phyloP scores from a whole-genome alignment of 2,329 filamentous ascomycete genomes.

The Penicillium oxalicum region DNA sequence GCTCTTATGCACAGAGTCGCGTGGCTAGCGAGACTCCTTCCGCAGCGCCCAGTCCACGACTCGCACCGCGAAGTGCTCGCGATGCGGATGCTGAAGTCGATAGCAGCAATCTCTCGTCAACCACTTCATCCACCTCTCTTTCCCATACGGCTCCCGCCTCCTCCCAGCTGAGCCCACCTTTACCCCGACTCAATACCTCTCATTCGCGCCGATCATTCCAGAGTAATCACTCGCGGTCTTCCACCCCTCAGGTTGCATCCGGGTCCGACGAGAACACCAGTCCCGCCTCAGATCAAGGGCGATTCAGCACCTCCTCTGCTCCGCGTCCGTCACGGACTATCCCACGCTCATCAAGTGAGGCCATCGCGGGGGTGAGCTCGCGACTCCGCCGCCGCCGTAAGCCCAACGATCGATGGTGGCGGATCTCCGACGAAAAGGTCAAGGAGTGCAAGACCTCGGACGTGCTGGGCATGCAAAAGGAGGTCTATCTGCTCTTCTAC shows the following conservation, averaged over 20 bases:
- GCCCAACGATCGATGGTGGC: constrained; percentile 80
- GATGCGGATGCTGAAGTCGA: constrained; percentile 24
- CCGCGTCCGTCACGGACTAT: constrained; percentile 21
- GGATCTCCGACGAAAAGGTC: constrained; percentile 94
- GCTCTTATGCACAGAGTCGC: constrained; percentile 62
- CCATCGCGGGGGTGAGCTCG: constrained; percentile 18
- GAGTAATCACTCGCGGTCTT: constrained; percentile 26
- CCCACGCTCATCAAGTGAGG: constrained; percentile 22
- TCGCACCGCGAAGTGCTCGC: constrained; percentile 33
- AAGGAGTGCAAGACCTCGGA: constrained; percentile 90
- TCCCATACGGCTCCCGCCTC: constrained; percentile 25
- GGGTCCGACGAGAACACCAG: constrained; percentile 22
- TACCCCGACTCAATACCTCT: constrained; percentile 24
- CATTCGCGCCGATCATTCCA: constrained; percentile 31
- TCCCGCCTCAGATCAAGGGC: constrained; percentile 21
- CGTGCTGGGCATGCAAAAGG: constrained; percentile 85
- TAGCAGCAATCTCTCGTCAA: constrained; percentile 27
- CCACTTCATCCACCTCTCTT: constrained; percentile 31
- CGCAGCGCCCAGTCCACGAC: constrained; percentile 44
- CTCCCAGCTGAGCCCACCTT: constrained; percentile 16
- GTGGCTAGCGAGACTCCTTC: constrained; percentile 50
- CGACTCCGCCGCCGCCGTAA: constrained; percentile 56
- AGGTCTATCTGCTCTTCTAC: constrained; percentile 95
- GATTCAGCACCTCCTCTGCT: constrained; percentile 22
- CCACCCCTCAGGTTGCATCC: constrained; percentile 20